Conservation (phyloP, 2,329 filamentous ascomycete species). For the Aspergillus carbonarius region DNA sequence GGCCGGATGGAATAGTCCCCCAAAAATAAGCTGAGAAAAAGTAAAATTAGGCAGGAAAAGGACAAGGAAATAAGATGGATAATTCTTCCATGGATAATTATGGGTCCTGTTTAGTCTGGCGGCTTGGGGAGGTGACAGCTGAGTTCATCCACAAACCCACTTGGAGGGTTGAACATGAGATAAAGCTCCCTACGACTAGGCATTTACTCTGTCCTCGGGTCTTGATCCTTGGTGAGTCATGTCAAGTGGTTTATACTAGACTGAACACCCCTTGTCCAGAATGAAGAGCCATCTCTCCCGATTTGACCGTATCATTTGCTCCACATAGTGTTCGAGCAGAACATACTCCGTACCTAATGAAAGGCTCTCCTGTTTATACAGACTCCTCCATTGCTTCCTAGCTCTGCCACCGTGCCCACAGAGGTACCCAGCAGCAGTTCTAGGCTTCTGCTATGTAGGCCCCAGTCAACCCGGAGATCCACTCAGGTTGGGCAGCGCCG, state of each 20-base stretch:
- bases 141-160: conserved; percentile 9
- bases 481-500: conserved; percentile 19
- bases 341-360: not conserved
- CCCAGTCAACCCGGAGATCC: conserved; percentile 13
- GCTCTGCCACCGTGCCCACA: not conserved
- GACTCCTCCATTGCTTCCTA: not conserved
- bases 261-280: not conserved
- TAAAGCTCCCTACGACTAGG: not conserved
- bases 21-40: not conserved
- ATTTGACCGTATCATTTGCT: not conserved
- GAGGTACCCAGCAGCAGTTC: not conserved
- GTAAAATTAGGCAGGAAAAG: not conserved
- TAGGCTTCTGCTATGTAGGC: conserved; percentile 14
- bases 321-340: too few species aligned
- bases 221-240: too few species aligned
- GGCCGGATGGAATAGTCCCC: not conserved
- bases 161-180: not conserved
- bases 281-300: not conserved
- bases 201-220: not conserved
- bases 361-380: not conserved
- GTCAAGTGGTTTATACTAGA: not conserved
- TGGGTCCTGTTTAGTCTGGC: conserved; percentile 1
- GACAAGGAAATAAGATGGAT: not conserved
- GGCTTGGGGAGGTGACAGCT: conserved; percentile 14
- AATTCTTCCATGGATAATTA: not conserved